Conservation (phyloP, 176 grass and related monocot species). For the Oryza glaberrima region DNA sequence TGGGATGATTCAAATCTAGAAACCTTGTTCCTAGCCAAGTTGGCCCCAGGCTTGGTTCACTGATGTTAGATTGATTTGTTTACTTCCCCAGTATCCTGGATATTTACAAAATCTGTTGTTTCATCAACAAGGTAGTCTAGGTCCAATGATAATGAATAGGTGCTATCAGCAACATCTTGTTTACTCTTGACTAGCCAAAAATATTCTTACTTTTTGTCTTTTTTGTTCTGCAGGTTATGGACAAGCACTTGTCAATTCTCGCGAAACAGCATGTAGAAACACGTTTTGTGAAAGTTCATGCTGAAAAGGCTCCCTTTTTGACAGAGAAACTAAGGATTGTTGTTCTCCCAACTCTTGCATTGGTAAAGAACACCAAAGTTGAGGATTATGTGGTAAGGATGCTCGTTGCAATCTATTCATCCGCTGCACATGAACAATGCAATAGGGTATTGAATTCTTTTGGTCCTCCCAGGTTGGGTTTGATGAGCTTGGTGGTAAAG, state of each 20-base stretch:
- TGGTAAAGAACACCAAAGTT: slow-evolving; percentile 93
- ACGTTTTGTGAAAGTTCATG: slow-evolving; percentile 92
- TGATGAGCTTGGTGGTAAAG: slow-evolving; percentile 91
- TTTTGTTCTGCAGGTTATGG: slow-evolving; percentile 73
- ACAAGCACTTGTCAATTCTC: slow-evolving; percentile 81
- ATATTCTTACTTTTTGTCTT: background rate
- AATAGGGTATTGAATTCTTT: slow-evolving; percentile 2
- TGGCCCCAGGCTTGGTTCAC: background rate
- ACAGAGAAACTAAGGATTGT: slow-evolving; percentile 87
- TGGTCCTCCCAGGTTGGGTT: slow-evolving; percentile 72
- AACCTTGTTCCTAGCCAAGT: background rate
- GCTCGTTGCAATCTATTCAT: slow-evolving; percentile 4
- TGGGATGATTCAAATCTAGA: too few relatives aligned
- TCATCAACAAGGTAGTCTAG: background rate
- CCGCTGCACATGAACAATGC: background rate
- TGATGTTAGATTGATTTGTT: background rate
- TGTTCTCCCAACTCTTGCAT: slow-evolving; percentile 82
- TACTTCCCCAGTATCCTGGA: background rate
- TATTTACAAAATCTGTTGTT: background rate
- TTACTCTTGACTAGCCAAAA: background rate
- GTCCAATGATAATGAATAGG: background rate
- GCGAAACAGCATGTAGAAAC: slow-evolving; percentile 95
- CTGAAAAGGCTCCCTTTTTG: slow-evolving; percentile 91
- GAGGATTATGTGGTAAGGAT: slow-evolving; percentile 88
- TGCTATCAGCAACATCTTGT: background rate